Conservation (phyloP, 176 grass and related monocot genomes). For the Lolium perenne region DNA sequence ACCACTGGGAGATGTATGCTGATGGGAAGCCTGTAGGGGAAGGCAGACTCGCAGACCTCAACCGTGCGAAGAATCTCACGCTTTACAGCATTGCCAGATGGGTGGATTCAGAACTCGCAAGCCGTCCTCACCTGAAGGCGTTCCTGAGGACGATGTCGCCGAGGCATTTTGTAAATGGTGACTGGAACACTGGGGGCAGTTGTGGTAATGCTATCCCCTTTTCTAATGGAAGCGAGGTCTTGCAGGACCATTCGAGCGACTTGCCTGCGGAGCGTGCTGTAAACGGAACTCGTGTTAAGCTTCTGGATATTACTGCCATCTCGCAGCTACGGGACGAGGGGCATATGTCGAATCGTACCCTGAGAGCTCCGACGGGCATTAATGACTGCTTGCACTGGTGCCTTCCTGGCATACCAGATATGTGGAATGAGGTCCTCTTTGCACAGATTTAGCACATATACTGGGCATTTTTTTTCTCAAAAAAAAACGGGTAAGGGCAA, state of each 20-base stretch:
- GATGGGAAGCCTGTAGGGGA: constrained; percentile 59
- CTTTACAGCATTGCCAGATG: constrained; percentile 79
- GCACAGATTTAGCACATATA: constrained; percentile 69
- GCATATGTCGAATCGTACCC: constrained; percentile 83
- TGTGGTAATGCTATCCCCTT: constrained; percentile 78
- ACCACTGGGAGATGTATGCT: constrained; percentile 81
- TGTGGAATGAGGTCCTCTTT: constrained; percentile 96
- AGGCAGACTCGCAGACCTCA: constrained; percentile 56
- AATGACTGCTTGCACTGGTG: constrained; percentile 99
- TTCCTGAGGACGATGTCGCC: constrained; percentile 94
- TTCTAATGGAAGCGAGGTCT: constrained; percentile 71
- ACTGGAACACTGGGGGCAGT: constrained; percentile 98
- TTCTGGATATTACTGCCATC: constrained; percentile 90
- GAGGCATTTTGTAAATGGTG: constrained; percentile 93
- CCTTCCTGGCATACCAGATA: constrained; percentile 90
- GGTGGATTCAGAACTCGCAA: constrained; percentile 65
- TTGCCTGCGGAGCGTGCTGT: constrained; percentile 60
- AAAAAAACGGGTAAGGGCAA: neutral
- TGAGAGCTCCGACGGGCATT: constrained; percentile 55
- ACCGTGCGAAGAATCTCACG: constrained; percentile 77
- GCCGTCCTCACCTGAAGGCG: constrained; percentile 62
- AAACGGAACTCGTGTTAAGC: constrained; percentile 71
- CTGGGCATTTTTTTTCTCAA: neutral
- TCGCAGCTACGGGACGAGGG: constrained; percentile 85
- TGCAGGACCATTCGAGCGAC: constrained; percentile 76